Percentiles rank a stretch among this genome's conserved stretches.
Conservation (phyloP, 208 protist species). For the Leishmania guyanensis region DNA sequence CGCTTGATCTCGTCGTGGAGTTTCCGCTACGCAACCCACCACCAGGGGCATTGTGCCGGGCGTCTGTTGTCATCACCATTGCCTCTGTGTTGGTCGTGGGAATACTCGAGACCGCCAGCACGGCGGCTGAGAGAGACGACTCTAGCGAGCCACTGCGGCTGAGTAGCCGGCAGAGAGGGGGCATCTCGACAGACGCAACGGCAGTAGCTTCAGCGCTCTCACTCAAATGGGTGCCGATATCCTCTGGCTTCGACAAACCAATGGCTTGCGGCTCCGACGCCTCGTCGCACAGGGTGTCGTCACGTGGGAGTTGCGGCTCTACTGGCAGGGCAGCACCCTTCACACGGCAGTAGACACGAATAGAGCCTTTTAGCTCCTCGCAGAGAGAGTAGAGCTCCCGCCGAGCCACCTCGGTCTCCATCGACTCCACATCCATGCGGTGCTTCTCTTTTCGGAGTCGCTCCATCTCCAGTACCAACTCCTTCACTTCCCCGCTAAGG, state of each 20-base stretch:
- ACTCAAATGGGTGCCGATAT: background rate
- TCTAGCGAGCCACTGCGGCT: conserved; percentile 16
- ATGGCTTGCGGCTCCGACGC: background rate
- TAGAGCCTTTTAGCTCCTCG: conserved; percentile 90
- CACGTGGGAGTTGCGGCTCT: background rate
- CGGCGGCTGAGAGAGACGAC: conserved; percentile 17
- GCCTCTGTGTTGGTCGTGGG: background rate
- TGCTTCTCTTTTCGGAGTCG: conserved; percentile 31
- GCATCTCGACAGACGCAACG: background rate
- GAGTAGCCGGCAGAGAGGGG: background rate
- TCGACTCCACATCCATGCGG: conserved; percentile 32
- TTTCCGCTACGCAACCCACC: conserved; percentile 16
- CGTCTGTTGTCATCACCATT: background rate
- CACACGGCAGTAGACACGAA: conserved; percentile 92
- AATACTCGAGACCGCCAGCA: background rate
- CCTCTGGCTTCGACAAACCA: background rate
- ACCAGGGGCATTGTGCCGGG: background rate
- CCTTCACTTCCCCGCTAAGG: conserved; percentile 69
- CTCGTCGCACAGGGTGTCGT: background rate
- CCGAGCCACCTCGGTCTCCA: conserved; percentile 70
- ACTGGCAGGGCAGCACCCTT: conserved; percentile 37
- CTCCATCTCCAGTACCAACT: conserved; percentile 70
- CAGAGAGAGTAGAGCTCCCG: conserved; percentile 72
- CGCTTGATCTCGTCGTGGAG: conserved; percentile 20
- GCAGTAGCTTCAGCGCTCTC: background rate